Evolutionary conservation across 768 basidiomycete genomes (phyloP).

Genomic region (Steccherinum ochraceum): DNA sequence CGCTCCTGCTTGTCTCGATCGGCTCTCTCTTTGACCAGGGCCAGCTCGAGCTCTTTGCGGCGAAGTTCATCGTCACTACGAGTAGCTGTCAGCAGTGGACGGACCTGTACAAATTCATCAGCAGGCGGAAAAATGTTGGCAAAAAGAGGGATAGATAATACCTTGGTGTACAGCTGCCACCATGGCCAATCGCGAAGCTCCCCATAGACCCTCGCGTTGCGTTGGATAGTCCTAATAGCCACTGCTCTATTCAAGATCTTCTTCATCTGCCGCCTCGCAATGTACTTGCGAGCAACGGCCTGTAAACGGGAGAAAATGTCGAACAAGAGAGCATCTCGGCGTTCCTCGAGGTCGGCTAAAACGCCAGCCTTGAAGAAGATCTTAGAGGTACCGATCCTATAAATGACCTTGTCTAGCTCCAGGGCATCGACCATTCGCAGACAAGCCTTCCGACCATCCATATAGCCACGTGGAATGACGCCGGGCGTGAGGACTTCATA

Average conservation of each 20-base stretch:
- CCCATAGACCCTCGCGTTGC: constrained; percentile 88
- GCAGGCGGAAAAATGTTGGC: not conserved
- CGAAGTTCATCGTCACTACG: constrained; percentile 88
- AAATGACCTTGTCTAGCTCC: constrained; percentile 78
- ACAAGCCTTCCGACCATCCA: constrained; percentile 96
- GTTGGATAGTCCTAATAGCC: constrained; percentile 88
- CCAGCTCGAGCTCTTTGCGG: constrained; percentile 79
- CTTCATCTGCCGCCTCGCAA: constrained; percentile 84
- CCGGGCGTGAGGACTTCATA: constrained; percentile 95
- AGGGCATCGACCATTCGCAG: constrained; percentile 84
- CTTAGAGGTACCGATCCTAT: constrained; percentile 93
- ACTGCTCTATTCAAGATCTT: constrained; percentile 91
- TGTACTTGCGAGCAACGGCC: constrained; percentile 79
- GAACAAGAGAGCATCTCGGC: constrained; percentile 80
- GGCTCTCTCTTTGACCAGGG: constrained; percentile 74
- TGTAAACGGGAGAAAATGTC: constrained; percentile 88
- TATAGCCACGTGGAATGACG: constrained; percentile 89
- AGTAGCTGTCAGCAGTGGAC: constrained; percentile 89
- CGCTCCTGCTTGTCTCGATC: constrained; percentile 82
- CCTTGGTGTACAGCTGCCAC: constrained; percentile 98
- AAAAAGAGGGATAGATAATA: constrained; percentile 17
- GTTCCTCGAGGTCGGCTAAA: constrained; percentile 91
- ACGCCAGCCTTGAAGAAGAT: constrained; percentile 99
- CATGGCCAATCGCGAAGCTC: constrained; percentile 95
- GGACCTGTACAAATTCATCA: constrained; percentile 50